Evolutionary conservation across 2,329 filamentous ascomycete genomes (phyloP), one percentile per base, ranked within the genome.

Genomic region (Fusarium abutilonis): DNA sequence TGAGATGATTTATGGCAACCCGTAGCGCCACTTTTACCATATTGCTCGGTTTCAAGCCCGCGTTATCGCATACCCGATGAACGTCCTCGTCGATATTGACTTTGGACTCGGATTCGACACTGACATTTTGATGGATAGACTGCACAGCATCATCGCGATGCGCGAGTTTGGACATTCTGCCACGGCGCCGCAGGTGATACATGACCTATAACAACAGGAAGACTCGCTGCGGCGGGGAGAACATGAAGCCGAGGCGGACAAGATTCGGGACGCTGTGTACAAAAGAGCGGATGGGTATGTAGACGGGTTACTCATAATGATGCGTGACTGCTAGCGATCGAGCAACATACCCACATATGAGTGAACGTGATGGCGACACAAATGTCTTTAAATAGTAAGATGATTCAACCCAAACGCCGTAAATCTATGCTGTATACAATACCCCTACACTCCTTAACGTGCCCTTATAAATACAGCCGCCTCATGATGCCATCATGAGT

Each of bases 401-500:
- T 7, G 15, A 32, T 63, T 31, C 42, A 44, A 40, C 14, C 60
- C 31, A 45, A 64, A 64, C 61, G 56, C 62, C 62, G 40, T 29
- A 47, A 58, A 52, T 64, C 56, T 62, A 64, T 64, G 48, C 62
- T 64, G 41, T 65, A 65, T 64, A 42, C 19, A 47, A 52, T 49
- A 44, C 39, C 31, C 34, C 26, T 61, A 56, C 51, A 60, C 28
- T 26, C 34, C 36, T 42, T 41, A 29, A 50, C 21, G 45, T 38
- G 46, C 15, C 29, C 47, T 41, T 66, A 65, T 26, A 66, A 65
- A 51, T 60, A 65, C 62, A 66, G 5, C 36, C 34, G 15, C 54
- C 34, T n/a, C 35, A 14, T 26, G 14, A n/a, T 32, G 15, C 38
- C 47, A 83, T 72, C 75, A 82, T 46, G 38, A 59, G 75, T 90